A percentile compares a stretch with the other conserved stretches of the same genome.
Evolutionary conservation across 768 basidiomycete genomes (phyloP).

Genomic region (Pleurotus platypus): DNA sequence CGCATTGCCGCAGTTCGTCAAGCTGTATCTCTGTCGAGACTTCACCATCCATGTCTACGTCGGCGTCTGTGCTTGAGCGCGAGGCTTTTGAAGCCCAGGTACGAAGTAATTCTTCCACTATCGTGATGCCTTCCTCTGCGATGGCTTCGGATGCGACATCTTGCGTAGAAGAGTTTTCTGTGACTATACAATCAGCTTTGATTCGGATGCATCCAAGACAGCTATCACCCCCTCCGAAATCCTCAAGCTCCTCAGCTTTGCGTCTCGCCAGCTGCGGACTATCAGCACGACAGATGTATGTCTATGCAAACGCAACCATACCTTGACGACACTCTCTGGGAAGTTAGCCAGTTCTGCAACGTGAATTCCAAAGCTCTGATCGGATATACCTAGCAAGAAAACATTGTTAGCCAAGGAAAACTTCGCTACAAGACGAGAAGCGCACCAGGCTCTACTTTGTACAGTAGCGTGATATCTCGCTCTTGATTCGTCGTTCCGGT

Average conservation of each 20-base stretch:
- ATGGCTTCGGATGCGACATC: constrained; percentile 53
- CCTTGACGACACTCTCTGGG: constrained; percentile 90
- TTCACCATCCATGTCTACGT: constrained; percentile 38
- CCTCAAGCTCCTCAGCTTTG: constrained; percentile 89
- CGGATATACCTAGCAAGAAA: constrained; percentile 65
- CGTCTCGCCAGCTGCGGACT: constrained; percentile 71
- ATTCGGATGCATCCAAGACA: constrained; percentile 6
- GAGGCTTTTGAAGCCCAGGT: constrained; percentile 47
- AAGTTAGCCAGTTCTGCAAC: constrained; percentile 98
- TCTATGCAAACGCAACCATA: constrained; percentile 19
- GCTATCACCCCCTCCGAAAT: constrained; percentile 57
- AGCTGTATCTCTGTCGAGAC: constrained; percentile 39
- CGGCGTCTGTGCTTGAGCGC: constrained; percentile 36
- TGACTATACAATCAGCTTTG: not conserved
- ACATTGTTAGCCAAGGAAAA: not conserved
- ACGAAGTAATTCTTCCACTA: constrained; percentile 76
- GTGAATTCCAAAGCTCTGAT: constrained; percentile 98
- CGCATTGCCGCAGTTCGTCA: constrained; percentile 52
- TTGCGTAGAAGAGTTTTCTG: constrained; percentile 22
- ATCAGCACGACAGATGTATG: not conserved
- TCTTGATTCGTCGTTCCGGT: constrained; percentile 62
- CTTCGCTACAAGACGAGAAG: constrained; percentile 2
- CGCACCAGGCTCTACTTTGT: constrained; percentile 90
- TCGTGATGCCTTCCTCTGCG: constrained; percentile 73
- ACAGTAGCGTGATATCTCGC: constrained; percentile 86